phyloP scores from a whole-genome alignment of 2,329 filamentous ascomycete genomes.

The Pseudogymnoascus sp. region DNA sequence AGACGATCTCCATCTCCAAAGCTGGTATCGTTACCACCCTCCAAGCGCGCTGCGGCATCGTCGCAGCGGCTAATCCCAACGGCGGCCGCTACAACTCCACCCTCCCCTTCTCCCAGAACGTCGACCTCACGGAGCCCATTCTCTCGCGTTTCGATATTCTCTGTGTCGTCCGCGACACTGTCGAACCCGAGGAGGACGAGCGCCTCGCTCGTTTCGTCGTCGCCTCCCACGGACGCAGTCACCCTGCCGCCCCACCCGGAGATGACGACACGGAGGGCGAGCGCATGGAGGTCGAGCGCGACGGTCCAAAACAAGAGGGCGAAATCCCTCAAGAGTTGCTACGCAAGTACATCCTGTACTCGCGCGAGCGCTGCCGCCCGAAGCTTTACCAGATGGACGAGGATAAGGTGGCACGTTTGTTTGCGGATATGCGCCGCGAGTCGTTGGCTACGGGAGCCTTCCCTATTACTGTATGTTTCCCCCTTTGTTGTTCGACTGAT shows the following conservation, averaged over 20 bases:
- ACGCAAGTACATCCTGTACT: conserved; percentile 94
- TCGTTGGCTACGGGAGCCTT: conserved; percentile 90
- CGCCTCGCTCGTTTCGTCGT: conserved; percentile 91
- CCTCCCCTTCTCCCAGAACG: conserved; percentile 90
- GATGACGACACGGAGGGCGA: conserved; percentile 34
- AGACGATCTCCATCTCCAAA: conserved; percentile 98
- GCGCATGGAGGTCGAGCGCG: conserved; percentile 56
- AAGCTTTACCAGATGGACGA: conserved; percentile 97
- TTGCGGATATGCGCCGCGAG: conserved; percentile 92
- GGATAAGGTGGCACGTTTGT: conserved; percentile 88
- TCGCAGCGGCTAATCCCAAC: conserved; percentile 93
- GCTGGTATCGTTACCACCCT: conserved; percentile 96
- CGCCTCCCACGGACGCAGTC: conserved; percentile 83
- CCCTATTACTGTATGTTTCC: conserved; percentile 77
- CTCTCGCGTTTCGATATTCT: conserved; percentile 96
- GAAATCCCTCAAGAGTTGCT: conserved; percentile 86
- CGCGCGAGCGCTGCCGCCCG: conserved; percentile 76
- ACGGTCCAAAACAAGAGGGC: conserved; percentile 47
- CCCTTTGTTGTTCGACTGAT: background rate
- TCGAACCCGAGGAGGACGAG: conserved; percentile 87
- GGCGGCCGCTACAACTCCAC: conserved; percentile 95
- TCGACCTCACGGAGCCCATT: conserved; percentile 94
- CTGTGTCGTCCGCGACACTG: conserved; percentile 90
- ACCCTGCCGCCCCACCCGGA: conserved; percentile 50
- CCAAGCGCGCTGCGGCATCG: conserved; percentile 90